Evolutionary conservation across 805 yeast genomes (phyloP).

Genomic region (Candida loeiensis): DNA sequence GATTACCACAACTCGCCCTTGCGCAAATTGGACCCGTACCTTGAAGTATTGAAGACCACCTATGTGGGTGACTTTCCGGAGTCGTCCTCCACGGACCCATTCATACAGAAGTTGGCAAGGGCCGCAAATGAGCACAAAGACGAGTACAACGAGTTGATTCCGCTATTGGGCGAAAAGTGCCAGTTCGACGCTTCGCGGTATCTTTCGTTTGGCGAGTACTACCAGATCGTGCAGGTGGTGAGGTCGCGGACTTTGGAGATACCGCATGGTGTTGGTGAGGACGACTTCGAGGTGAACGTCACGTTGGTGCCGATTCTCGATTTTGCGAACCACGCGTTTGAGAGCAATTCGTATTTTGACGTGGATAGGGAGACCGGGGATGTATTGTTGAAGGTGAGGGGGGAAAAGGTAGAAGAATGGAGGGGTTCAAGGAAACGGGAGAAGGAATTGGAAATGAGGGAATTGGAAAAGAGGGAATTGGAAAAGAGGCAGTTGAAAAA

Average conservation of each 20-base stretch:
- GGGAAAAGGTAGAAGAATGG: too few species aligned
- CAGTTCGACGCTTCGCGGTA: conserved; percentile 10
- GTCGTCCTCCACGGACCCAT: conserved; percentile 9
- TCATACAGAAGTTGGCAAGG: conserved; percentile 9
- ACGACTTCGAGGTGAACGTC: conserved; percentile 46
- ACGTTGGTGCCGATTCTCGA: conserved; percentile 66
- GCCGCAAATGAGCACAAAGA: conserved; percentile 4
- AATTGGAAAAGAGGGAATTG: too few species aligned
- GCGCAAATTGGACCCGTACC: conserved; percentile 23
- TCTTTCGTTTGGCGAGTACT: conserved; percentile 19
- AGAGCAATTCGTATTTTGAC: conserved; percentile 57
- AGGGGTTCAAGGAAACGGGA: too few species aligned
- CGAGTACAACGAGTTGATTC: conserved; percentile 13
- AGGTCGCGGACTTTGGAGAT: conserved; percentile 63
- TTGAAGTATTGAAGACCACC: conserved; percentile 31
- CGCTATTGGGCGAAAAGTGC: background rate
- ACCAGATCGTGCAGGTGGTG: conserved; percentile 43
- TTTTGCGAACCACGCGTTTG: conserved; percentile 58
- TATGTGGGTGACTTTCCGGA: conserved; percentile 17
- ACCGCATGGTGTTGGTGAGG: conserved; percentile 40
- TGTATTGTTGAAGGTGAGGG: conserved; percentile 36
- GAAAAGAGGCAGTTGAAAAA: too few species aligned
- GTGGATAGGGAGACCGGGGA: conserved; percentile 46
- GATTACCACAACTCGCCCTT: conserved; percentile 17
- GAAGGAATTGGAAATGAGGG: too few species aligned